These are phyloP conservation scores for Didymella pomorum DNA, from an alignment of 2,329 filamentous ascomycete species.

Conservation along the genomic window DNA sequence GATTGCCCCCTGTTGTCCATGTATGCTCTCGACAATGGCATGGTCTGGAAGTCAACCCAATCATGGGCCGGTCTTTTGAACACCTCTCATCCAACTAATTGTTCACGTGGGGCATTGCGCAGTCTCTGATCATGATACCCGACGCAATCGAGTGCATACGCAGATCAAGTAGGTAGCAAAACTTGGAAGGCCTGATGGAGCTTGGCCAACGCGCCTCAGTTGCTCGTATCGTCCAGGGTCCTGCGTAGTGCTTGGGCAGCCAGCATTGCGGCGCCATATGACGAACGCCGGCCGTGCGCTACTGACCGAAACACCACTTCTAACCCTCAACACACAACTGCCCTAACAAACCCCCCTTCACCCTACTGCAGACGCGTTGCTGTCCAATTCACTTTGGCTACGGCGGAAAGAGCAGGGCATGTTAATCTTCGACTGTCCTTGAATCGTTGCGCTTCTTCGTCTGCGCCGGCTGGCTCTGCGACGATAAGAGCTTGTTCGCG, in stretches of 20 bases:
- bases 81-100: constrained; percentile 16
- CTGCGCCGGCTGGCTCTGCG: constrained; percentile 27
- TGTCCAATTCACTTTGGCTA: constrained; percentile 57
- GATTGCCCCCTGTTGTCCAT: neutral
- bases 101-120: constrained; percentile 18
- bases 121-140: neutral
- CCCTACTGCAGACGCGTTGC: constrained; percentile 36
- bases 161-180: constrained; percentile 13
- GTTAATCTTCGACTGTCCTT: constrained; percentile 22
- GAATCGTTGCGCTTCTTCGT: constrained; percentile 25
- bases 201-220: constrained; percentile 10
- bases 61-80: constrained; percentile 1
- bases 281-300: constrained; percentile 36
- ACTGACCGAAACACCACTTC: constrained; percentile 36
- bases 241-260: constrained; percentile 22
- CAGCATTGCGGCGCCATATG: constrained; percentile 25
- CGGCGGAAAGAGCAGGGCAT: constrained; percentile 46
- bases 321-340: constrained; percentile 35
- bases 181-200: constrained; percentile 8
- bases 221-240: constrained; percentile 15
- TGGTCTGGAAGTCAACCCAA: constrained; percentile 6
- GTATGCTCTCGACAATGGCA: neutral
- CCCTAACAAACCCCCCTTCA: constrained; percentile 23
- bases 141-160: neutral
- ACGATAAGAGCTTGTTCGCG: constrained; percentile 38